Evolutionary conservation across 148 eudicot species (phyloP).

Genomic region (Camellia lanceoleosa): DNA sequence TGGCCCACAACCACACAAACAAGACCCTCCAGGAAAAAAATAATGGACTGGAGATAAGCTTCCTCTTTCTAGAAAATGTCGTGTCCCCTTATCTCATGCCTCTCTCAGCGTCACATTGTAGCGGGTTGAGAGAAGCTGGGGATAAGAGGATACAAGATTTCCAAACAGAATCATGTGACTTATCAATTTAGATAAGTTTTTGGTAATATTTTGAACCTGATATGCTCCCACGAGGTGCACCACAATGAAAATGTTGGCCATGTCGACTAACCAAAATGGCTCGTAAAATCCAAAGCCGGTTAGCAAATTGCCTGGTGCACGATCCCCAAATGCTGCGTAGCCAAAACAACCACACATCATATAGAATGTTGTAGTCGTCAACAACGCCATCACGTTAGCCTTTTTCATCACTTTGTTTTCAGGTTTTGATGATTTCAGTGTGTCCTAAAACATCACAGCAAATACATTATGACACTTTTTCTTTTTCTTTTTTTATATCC

Average conservation of each 20-base stretch:
- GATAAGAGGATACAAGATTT: background rate
- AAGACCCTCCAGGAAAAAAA: no score
- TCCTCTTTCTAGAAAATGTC: no score
- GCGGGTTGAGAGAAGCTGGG: no score
- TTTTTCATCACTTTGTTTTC: constrained; percentile 73
- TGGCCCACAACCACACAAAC: no score
- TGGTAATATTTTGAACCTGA: constrained; percentile 36
- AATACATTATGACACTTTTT: no score
- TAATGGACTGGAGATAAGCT: no score
- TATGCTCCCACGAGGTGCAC: constrained; percentile 67
- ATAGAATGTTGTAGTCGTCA: constrained; percentile 56
- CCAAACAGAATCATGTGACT: background rate
- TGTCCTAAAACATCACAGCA: constrained; percentile 38
- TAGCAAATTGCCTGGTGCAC: constrained; percentile 71
- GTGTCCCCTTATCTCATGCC: no score
- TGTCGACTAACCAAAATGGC: constrained; percentile 66
- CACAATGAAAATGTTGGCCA: constrained; percentile 66
- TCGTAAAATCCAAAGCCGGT: constrained; percentile 77
- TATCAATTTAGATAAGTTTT: background rate
- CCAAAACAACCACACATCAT: constrained; percentile 78
- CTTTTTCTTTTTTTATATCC: no score
- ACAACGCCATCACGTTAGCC: constrained; percentile 45
- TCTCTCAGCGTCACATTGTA: no score
- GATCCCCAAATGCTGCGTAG: constrained; percentile 73
- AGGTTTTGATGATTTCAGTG: constrained; percentile 52